A percentile compares a stretch with the other conserved stretches of the same genome.
These are phyloP conservation scores for Alternaria sp. DNA, from an alignment of 2,329 filamentous ascomycete species.

Conservation along the genomic window DNA sequence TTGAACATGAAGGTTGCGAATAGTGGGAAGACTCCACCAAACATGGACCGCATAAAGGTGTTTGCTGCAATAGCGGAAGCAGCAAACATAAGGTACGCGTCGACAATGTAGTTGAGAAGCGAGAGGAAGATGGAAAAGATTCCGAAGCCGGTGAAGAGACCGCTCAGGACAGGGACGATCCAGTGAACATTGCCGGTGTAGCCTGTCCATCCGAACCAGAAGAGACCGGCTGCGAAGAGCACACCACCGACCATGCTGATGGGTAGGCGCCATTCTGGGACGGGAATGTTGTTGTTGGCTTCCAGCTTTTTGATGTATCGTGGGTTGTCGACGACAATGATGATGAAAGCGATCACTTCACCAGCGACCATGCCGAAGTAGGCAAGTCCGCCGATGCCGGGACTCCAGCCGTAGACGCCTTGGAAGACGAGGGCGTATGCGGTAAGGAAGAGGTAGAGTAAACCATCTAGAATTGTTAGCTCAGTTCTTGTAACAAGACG, in stretches of 20 bases:
- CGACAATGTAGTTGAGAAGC: constrained; percentile 65
- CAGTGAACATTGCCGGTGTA: constrained; percentile 53
- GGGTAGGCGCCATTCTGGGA: constrained; percentile 65
- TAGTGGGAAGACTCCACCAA: constrained; percentile 60
- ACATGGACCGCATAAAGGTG: constrained; percentile 59
- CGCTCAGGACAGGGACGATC: constrained; percentile 51
- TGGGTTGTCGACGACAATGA: constrained; percentile 68
- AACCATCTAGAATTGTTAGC: constrained; percentile 63
- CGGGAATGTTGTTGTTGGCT: constrained; percentile 57
- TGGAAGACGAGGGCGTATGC: constrained; percentile 84
- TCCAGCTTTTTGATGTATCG: constrained; percentile 62
- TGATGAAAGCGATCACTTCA: constrained; percentile 69
- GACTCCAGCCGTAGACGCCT: constrained; percentile 70
- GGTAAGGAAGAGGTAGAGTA: constrained; percentile 82
- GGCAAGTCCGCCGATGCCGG: constrained; percentile 75
- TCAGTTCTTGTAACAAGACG: not conserved
- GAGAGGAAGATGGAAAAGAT: constrained; percentile 65
- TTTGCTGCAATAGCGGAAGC: constrained; percentile 63
- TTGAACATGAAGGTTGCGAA: constrained; percentile 64
- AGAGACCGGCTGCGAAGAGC: constrained; percentile 48
- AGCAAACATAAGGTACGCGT: constrained; percentile 64
- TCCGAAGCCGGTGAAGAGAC: constrained; percentile 63
- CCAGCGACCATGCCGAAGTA: constrained; percentile 86
- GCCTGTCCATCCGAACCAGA: constrained; percentile 51
- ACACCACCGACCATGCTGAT: constrained; percentile 61